Base-by-base conservation (phyloP, 169 alveolate genomes). In the Plasmodium coatneyi region DNA sequence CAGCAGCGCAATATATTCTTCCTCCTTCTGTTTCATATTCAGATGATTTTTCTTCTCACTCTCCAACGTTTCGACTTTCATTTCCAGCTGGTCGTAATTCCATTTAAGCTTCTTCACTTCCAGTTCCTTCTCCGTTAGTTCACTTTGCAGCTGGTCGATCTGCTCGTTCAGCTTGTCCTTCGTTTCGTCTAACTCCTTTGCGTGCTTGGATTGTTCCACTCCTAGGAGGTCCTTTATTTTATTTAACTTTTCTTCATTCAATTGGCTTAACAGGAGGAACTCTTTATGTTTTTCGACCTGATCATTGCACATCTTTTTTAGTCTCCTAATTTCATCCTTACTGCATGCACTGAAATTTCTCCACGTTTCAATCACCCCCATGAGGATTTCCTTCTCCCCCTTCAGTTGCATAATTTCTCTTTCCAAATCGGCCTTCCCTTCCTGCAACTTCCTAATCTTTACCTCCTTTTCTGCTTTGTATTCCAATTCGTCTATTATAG, bases 231-330 rank as follows among this genome's bases (percentile, higher is more conserved):
- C 52, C 0, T 79, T 89, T 34, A 89, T 80, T 39, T 32, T 39
- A 7, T 43, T 89, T 16, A 89, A n/a, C 30, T 80, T 89, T 1
- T 89, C 94, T 66, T 78, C 94, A 60, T 89, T 79, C 0, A 66
- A 79, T 46, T 80, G 66, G 34, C 66, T 89, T 12, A 89, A 22
- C 1, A 41, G 19, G 9, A 89, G 49, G 71, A 89, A 89, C n/a
- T 89, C 94, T 46, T 89, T 80, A 25, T 89, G 94, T n/a, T 72
- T 89, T 43, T 78, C 91, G 9, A 89, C 5, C 3, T 89, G 94
- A 5, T 89, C 94, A n/a, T 49, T 80, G 32, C 91, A 89, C 4
- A 89, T 14, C 4, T 60, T 70, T 43, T 80, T 89, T 30, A 89
- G 32, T 14, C 90, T 30, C 1, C 32, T 43, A n/a, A 89, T 79